Conservation (phyloP, 441 rosid species). For the Flueggea neowawraea region DNA sequence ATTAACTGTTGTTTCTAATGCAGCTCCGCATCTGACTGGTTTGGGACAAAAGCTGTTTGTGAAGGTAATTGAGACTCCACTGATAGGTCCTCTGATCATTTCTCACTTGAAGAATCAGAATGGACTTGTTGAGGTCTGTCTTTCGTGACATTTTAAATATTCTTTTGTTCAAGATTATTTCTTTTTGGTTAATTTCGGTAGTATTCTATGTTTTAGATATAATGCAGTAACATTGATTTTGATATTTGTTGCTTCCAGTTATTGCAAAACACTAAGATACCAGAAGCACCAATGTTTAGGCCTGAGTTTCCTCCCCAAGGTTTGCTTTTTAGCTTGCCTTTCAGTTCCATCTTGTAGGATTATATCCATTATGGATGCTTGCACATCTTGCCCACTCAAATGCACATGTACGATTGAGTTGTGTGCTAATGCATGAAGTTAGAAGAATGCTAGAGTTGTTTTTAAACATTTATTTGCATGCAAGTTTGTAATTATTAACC, state of each 20-base stretch:
- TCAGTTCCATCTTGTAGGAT: neutral
- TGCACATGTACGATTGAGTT: neutral
- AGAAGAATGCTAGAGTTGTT: too few relatives aligned
- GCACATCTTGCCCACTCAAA: neutral
- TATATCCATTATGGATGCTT: neutral
- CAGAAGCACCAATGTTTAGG: conserved; percentile 83
- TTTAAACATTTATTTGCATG: too few relatives aligned
- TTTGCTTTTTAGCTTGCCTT: conserved; percentile 20
- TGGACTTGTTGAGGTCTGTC: conserved; percentile 54
- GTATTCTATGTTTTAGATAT: neutral
- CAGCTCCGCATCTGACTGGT: conserved; percentile 90
- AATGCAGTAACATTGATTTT: neutral
- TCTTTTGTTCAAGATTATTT: conserved; percentile 1
- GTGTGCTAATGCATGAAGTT: too few relatives aligned
- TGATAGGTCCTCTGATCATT: conserved; percentile 56
- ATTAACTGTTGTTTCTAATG: conserved; percentile 1
- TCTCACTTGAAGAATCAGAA: conserved; percentile 59
- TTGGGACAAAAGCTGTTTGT: conserved; percentile 52
- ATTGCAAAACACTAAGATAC: conserved; percentile 57
- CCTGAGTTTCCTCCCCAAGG: conserved; percentile 90
- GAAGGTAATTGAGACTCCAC: conserved; percentile 55
- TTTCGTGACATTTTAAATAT: conserved; percentile 2
- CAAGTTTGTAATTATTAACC: too few relatives aligned
- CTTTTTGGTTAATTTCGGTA: neutral
- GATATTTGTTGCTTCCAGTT: conserved; percentile 35